These are phyloP conservation scores for Shiraia bambusicola DNA, from an alignment of 2,329 filamentous ascomycete genomes.

Conservation along the genomic window DNA sequence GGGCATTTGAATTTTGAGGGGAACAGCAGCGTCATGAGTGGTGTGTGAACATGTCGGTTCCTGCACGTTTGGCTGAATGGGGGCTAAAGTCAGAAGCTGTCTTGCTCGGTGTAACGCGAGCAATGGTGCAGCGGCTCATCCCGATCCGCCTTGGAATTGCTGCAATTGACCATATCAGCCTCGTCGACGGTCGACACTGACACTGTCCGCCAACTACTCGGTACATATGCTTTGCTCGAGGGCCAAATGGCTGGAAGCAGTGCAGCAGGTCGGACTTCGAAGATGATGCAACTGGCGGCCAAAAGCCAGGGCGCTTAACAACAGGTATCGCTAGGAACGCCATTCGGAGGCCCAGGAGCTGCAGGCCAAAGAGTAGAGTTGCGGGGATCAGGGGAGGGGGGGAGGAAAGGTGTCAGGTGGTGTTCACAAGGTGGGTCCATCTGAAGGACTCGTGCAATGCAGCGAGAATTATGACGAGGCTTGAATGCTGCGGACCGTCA, in stretches of 20 bases:
- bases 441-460: constrained; percentile 5
- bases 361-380: constrained; percentile 1
- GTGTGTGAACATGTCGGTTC: constrained; percentile 23
- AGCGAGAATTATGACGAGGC: neutral
- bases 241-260: neutral
- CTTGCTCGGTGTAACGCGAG: constrained; percentile 27
- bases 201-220: too few relatives aligned
- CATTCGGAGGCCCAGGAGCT: constrained; percentile 4
- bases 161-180: too few relatives aligned
- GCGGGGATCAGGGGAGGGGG: constrained; percentile 3
- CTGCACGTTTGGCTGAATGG: constrained; percentile 36
- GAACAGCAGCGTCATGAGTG: constrained; percentile 21
- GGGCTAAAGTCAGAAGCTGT: constrained; percentile 21
- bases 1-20: constrained; percentile 7
- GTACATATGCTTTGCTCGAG: neutral
- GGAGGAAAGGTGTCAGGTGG: constrained; percentile 3
- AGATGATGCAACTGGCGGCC: neutral
- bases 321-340: constrained; percentile 5
- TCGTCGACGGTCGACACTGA: too few relatives aligned
- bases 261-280: neutral
- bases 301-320: neutral
- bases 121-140: constrained; percentile 2
- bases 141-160: too few relatives aligned
- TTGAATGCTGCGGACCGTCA: too few relatives aligned
- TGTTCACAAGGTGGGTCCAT: constrained; percentile 1